Evolutionary conservation across 805 yeast genomes (phyloP), one percentile per base, ranked within the genome.

Genomic region (Spathaspora passalidarum): DNA sequence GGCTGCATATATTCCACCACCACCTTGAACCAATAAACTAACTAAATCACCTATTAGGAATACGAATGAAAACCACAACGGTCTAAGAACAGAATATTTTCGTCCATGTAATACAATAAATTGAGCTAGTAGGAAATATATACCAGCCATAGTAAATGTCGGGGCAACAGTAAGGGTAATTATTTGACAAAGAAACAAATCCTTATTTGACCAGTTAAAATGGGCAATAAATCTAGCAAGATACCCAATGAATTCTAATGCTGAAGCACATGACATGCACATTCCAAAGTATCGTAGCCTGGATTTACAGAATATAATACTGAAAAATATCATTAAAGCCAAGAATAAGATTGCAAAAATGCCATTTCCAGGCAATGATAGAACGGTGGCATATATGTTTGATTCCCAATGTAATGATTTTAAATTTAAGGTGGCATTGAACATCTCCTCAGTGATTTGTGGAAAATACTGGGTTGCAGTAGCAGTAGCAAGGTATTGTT

Each of bases 141-240:
- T 72, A 1, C 92, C 96, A 3, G 86, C 96, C 87, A 87, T 85
- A 38, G 86, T 69, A 61, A 89, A 85, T 17, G 88, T 88, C 0
- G 96, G 96, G 0, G 88, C 92, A 40, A 89, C 63, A 0, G 92
- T 87, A 46, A 88, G 66, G 55, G 83, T 73, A 45, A 82, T 76
- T 51, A 84, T 76, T 61, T 89, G 95, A 55, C 82, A 64, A 37
- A 85, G 57, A 56, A 73, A 89, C 22, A 72, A 66, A 42, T 73
- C 61, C 35, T 64, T 51, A 32, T 65, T 56, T 13, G 50, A 32
- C 2, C 44, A 37, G 51, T 76, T 58, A 38, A 58, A 51, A 16
- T 75, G 71, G 2, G 83, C 72, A 45, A 76, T 52, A 1, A 75
- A 58, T 44, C 96, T 66, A 3, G 82, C 88, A 7, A 76, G 60